Conservation (phyloP, 306 rosid genomes). For the Senna tora region DNA sequence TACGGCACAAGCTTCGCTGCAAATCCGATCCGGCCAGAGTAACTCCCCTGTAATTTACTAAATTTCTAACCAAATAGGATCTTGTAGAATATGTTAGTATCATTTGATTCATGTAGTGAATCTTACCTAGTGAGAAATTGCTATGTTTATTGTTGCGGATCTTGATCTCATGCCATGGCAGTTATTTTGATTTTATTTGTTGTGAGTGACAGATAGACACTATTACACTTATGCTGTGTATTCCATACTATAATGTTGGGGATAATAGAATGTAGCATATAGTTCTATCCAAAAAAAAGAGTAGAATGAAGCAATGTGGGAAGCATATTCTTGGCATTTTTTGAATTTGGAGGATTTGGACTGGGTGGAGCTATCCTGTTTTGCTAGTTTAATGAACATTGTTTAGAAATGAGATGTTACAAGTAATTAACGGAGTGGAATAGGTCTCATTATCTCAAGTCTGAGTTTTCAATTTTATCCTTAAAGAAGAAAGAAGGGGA, state of each 20-base stretch:
- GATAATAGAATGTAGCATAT: constrained; percentile 8
- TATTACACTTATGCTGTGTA: constrained; percentile 2
- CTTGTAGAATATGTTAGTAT: too few relatives aligned
- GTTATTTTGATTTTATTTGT: too few relatives aligned
- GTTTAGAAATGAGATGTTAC: neutral
- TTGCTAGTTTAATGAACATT: neutral
- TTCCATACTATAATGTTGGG: neutral
- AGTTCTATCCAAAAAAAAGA: too few relatives aligned
- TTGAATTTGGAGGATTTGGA: constrained; percentile 4
- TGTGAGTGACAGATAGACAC: too few relatives aligned
- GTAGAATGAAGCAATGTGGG: too few relatives aligned
- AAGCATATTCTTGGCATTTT: neutral
- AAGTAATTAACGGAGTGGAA: neutral
- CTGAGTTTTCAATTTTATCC: neutral
- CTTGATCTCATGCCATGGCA: too few relatives aligned
- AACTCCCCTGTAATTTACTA: constrained; percentile 54
- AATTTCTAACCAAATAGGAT: too few relatives aligned
- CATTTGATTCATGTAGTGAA: too few relatives aligned
- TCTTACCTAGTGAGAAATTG: too few relatives aligned
- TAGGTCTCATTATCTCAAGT: too few relatives aligned
- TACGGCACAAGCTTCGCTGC: constrained; percentile 61
- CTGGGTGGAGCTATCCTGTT: neutral
- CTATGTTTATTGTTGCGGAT: too few relatives aligned
- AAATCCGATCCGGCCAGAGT: constrained; percentile 53
- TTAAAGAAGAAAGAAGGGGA: neutral